Evolutionary conservation across 2,329 filamentous ascomycete genomes (phyloP), one percentile per base, ranked within the genome.

Genomic region (Teratosphaeria viscida): DNA sequence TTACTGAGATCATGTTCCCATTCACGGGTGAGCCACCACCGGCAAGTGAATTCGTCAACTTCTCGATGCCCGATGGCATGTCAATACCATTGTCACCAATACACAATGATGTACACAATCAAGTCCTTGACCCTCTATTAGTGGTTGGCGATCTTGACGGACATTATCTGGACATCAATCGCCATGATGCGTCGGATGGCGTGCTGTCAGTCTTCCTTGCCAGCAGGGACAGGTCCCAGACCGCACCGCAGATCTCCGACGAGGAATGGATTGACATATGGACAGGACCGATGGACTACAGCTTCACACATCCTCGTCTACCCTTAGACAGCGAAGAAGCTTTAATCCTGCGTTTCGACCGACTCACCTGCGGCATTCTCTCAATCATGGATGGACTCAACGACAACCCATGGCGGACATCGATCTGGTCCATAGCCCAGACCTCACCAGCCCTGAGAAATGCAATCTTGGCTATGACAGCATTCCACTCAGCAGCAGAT

Each of bases 361-460:
- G 78, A 63, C 76, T 85, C 59, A 89, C 86, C 0, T 89, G 86
- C 68, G 85, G 85, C 2, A 86, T 89, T 55, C 75, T 89, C 23
- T 89, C 86, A 0, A 79, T 89, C 57, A 88, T 88, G 67, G 85
- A 89, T 70, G 86, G 85, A 0, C 78, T 80, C 6, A 82, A 78
- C 1, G 86, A 89, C 65, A 89, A 89, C 67, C 86, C 86, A 2
- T 89, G 86, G 86, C 79, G 85, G 32, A 88, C 81, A 5, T 75
- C 87, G 54, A 77, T 89, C n/a, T 87, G 85, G 84, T 86, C 86
- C 1, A 72, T 89, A 55, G 83, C 85, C 2, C 79, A 78, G 64
- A 78, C 84, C 55, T 86, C 81, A 3, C 83, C 84, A 2, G 85
- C 85, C 2, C 73, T 89, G 39, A 85, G 84, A 64, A 84, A 89